Conservation (phyloP, 805 yeast species). For the Candida patagonica region DNA sequence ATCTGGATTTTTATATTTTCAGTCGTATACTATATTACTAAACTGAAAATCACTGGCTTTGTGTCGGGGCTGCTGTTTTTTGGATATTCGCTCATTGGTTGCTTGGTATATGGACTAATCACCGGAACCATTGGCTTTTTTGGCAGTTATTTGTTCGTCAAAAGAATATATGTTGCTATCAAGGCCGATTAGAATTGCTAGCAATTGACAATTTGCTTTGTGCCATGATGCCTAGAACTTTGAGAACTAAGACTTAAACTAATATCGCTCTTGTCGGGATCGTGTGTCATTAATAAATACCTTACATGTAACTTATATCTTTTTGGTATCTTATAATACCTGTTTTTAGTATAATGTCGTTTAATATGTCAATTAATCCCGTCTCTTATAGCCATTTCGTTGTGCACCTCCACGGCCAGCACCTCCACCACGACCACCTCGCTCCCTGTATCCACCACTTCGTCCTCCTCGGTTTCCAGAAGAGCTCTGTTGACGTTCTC, state of each 20-base stretch:
- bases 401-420: background rate
- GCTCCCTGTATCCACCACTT: slow-evolving; percentile 10
- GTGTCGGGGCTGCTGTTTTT: slow-evolving; percentile 61
- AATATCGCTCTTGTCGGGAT: too few relatives aligned
- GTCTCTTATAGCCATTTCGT: too few relatives aligned
- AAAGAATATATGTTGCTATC: slow-evolving; percentile 48
- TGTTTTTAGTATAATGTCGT: too few relatives aligned
- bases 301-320: too few relatives aligned
- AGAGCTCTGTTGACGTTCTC: slow-evolving; percentile 6
- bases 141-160: slow-evolving; percentile 58
- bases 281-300: too few relatives aligned
- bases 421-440: slow-evolving; percentile 6
- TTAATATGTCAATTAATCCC: too few relatives aligned
- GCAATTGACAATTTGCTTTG: too few relatives aligned
- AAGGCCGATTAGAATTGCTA: slow-evolving; percentile 38
- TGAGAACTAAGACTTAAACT: too few relatives aligned
- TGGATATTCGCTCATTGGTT: slow-evolving; percentile 59
- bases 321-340: too few relatives aligned
- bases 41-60: slow-evolving; percentile 49
- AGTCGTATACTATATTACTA: slow-evolving; percentile 50
- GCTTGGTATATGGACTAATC: slow-evolving; percentile 52
- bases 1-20: slow-evolving; percentile 62
- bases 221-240: too few relatives aligned
- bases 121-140: slow-evolving; percentile 70
- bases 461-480: slow-evolving; percentile 8